Percentiles rank a stretch among this genome's conserved stretches.
phyloP scores from a whole-genome alignment of 768 basidiomycete species.

The Phaeolepiota aurea region DNA sequence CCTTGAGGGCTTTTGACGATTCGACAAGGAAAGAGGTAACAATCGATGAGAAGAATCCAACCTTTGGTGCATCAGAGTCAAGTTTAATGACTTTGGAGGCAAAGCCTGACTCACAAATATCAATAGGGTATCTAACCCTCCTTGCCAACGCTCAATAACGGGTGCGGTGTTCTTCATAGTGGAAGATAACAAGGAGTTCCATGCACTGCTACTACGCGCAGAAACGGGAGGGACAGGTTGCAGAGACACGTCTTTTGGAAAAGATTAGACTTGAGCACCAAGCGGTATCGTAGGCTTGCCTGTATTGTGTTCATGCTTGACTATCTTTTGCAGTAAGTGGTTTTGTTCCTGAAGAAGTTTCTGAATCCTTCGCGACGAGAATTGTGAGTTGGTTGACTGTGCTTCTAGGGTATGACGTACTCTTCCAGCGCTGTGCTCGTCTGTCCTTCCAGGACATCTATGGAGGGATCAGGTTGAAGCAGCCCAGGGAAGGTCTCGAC shows the following conservation, averaged over 20 bases:
- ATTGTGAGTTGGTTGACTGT: no score
- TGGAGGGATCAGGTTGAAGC: no score
- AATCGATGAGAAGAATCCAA: constrained; percentile 12
- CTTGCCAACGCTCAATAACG: constrained; percentile 9
- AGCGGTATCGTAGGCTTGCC: no score
- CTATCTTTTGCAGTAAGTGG: no score
- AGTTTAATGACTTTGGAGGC: neutral
- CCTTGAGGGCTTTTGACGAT: constrained; percentile 6
- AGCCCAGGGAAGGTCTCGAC: no score
- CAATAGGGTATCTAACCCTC: constrained; percentile 9
- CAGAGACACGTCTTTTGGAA: constrained; percentile 4
- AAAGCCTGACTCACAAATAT: constrained; percentile 7
- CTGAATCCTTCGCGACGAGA: no score
- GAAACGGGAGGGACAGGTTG: constrained; percentile 5
- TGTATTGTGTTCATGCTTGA: no score
- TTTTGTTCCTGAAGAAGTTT: no score
- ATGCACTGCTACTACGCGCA: constrained; percentile 7
- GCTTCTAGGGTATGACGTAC: no score
- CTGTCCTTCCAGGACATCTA: no score
- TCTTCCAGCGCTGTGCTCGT: no score
- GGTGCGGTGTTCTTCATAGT: constrained; percentile 7
- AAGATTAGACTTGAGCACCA: neutral
- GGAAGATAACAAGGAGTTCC: constrained; percentile 7
- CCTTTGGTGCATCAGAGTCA: constrained; percentile 3
- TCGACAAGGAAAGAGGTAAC: constrained; percentile 12